phyloP scores from a whole-genome alignment of 768 basidiomycete genomes.

The Cyclocybe cylindracea region DNA sequence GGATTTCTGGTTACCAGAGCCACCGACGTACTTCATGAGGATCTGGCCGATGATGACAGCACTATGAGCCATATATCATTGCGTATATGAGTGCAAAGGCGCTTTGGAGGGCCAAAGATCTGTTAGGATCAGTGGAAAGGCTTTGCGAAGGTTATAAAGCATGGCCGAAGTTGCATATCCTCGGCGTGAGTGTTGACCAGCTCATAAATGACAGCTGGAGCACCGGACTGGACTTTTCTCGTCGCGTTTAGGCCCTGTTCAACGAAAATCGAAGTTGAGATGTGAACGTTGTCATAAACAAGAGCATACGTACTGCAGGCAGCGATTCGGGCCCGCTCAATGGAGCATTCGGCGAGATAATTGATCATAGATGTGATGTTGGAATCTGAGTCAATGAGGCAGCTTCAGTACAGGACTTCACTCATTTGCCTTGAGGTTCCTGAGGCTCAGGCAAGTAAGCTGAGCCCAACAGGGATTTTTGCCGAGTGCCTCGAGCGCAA shows the following conservation, averaged over 20 bases:
- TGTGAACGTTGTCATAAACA: conserved; percentile 28
- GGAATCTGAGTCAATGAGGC: conserved; percentile 4
- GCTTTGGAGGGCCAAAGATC: conserved; percentile 4
- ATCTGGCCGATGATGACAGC: conserved; percentile 7
- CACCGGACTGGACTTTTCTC: conserved; percentile 36
- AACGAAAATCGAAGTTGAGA: conserved; percentile 28
- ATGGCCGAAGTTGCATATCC: conserved; percentile 25
- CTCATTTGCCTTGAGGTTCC: conserved; percentile 12
- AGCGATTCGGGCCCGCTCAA: not conserved
- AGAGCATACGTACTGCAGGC: conserved; percentile 1
- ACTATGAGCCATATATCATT: too few relatives aligned
- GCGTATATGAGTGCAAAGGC: too few relatives aligned
- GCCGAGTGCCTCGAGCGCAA: conserved; percentile 8
- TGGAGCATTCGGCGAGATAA: conserved; percentile 3
- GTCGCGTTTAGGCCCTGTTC: conserved; percentile 25
- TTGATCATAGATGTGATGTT: conserved; percentile 4
- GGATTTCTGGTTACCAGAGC: conserved; percentile 3
- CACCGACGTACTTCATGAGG: conserved; percentile 9
- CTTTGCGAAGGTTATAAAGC: conserved; percentile 9
- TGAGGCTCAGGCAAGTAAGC: conserved; percentile 9
- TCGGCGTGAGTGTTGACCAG: conserved; percentile 18
- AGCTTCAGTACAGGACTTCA: conserved; percentile 12
- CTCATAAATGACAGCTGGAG: conserved; percentile 29
- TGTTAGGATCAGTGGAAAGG: conserved; percentile 2
- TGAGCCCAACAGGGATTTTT: conserved; percentile 14